phyloP scores from a whole-genome alignment of 1,284 basidiomycete species.

The Malassezia arunalokei region DNA sequence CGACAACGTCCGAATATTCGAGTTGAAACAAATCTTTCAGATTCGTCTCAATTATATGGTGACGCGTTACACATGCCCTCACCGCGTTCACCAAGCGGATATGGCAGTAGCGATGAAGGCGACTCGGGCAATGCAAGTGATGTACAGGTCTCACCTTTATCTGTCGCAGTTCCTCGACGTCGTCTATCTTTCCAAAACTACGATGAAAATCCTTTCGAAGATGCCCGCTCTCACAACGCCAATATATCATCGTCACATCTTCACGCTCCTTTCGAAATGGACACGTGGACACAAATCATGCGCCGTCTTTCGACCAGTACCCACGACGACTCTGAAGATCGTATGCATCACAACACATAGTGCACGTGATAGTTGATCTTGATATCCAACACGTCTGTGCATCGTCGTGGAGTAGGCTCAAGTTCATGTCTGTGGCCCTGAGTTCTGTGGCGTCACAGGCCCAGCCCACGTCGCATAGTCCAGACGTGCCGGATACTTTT shows the following conservation, averaged over 20 bases:
- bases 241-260: not conserved
- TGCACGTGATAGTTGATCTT: too few species aligned
- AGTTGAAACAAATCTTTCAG: too few species aligned
- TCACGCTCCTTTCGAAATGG: conserved; percentile 7
- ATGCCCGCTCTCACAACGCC: not conserved
- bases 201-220: not conserved
- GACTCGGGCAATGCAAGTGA: conserved; percentile 3
- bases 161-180: not conserved
- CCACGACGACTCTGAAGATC: not conserved
- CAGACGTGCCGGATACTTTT: not conserved
- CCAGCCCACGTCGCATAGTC: not conserved
- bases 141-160: conserved; percentile 2
- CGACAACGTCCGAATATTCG: not conserved
- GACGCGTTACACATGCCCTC: not conserved
- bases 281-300: conserved; percentile 11
- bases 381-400: too few species aligned
- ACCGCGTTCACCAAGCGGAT: not conserved
- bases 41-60: not conserved
- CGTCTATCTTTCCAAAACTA: conserved; percentile 7
- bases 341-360: too few species aligned
- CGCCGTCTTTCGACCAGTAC: conserved; percentile 4
- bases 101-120: not conserved
- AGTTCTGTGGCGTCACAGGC: too few species aligned
- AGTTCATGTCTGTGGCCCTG: too few species aligned
- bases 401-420: too few species aligned